Conservation (phyloP, 257 asterid species). For the Leonotis leonurus region DNA sequence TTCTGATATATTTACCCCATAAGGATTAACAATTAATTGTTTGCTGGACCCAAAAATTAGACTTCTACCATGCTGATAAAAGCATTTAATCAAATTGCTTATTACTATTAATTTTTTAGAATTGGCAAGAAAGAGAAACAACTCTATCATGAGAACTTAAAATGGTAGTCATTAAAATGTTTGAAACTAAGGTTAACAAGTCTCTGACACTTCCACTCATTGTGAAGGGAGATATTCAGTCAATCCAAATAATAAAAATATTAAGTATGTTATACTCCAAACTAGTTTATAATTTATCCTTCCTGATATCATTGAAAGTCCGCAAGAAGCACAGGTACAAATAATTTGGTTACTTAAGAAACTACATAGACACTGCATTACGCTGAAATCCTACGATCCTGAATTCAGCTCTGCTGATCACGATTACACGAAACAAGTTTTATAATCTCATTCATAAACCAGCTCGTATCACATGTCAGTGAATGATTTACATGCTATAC, state of each 20-base stretch:
- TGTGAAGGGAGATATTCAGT: too few relatives aligned
- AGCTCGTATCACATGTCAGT: constrained; percentile 6
- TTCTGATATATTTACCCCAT: background rate
- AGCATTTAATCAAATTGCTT: background rate
- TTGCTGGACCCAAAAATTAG: background rate
- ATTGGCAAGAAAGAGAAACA: background rate
- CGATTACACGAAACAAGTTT: too few relatives aligned
- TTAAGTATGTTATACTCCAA: background rate
- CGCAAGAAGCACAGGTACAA: background rate
- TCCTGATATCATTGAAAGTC: background rate
- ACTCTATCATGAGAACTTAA: background rate
- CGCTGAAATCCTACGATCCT: background rate
- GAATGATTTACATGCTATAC: background rate
- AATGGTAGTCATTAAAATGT: background rate
- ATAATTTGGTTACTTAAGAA: background rate
- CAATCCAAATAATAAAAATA: background rate
- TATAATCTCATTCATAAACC: background rate
- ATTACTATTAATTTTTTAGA: too few relatives aligned
- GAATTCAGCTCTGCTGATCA: background rate
- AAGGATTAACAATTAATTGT: background rate
- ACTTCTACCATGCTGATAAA: background rate
- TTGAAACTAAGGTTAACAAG: too few relatives aligned
- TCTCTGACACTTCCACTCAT: too few relatives aligned
- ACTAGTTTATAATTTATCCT: background rate
- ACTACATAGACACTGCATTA: background rate